Evolutionary conservation across 2,329 filamentous ascomycete genomes (phyloP), one percentile per base, ranked within the genome.

Genomic region (Fusarium sp.): DNA sequence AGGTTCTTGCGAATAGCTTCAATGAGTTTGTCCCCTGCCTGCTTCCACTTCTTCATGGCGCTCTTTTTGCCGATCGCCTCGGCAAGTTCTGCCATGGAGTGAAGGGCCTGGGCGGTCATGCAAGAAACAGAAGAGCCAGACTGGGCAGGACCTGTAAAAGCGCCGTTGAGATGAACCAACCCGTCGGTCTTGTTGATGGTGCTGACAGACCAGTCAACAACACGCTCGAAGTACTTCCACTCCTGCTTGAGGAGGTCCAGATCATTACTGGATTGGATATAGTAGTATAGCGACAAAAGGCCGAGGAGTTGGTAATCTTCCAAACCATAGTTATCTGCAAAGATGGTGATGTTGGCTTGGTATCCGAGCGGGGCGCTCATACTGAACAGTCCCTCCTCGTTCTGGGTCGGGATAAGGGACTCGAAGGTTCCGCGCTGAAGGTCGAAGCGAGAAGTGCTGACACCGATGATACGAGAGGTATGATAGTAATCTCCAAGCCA

Each of bases 401-500:
- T 61, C 49, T 61, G 59, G 6, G 59, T 61, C 5, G 58, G 32
- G 22, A 61, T 47, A 20, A 61, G 41, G 4, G 47, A 61, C 22
- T 61, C 37, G 37, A 61, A 52, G 2, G 59, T 61, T 11, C 59
- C 59, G 20, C 56, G 60, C n/a, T 47, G 58, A 5, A 61, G 46
- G 7, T 61, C 47, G 13, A 61, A 61, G 6, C 56, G 56, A 4
- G 56, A 40, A 7, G 59, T 61, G 41, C 59, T 61, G 7, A 58
- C 59, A 7, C 59, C 56, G 8, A 61, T 61, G 37, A 61, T 61
- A 10, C 59, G 45, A n/a, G 45, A 61, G n/a, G 37, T 61, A 8
- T 61, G 59, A 6, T 61, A 61, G n/a, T 61, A 61, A 24, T 61
- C 45, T 13, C 59, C 59, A 2, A 61, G 40, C 59, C 59, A 61